Evolutionary conservation across 2,329 filamentous ascomycete species (phyloP), one percentile per base, ranked within the genome.

Genomic region (Aspergillus fumigatiaffinis): DNA sequence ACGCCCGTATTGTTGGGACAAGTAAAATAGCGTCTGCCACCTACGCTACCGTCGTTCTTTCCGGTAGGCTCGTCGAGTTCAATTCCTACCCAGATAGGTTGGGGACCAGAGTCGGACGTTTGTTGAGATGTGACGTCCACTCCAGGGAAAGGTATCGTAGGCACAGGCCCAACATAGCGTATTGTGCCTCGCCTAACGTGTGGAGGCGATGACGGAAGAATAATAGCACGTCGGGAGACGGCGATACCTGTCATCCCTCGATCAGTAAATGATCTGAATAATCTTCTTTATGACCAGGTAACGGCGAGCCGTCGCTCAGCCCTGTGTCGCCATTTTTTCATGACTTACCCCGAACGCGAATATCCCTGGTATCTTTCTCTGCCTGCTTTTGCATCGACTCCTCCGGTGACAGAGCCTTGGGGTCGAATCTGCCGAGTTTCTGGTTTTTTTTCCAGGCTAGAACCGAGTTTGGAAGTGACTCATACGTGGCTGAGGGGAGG

Each of bases 371-470:
- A 57, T 79, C 77, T 55, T 84, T 83, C 63, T 87, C 81, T 46
- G 87, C 82, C 42, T 87, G 87, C 17, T 84, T 82, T 56, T 89
- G 79, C 72, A 90, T 90, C 61, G 90, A 84, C 70, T 90, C 82
- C 71, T 92, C 87, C 23, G 89, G 84, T 59, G 81, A 85, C 20
- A 89, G 86, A 7, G 92, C 91, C 66, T 88, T 82, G 12, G 94
- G 94, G 71, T 97, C 91, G 76, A 99, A 99, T 38, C 94, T 90
- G 52, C 94, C 94, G n/a, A 97, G 84, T 73, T 95, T 92, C 74
- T 96, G 87, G n/a, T 86, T 80, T 77, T 90, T 93, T 78, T 99
- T 99, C 92, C 92, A 97, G 5, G 92, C 90, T 25, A 97, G 84
- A 14, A 99, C 94, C 3, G 89, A 93, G 76, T 97, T 91, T 47